phyloP scores from a whole-genome alignment of 1,284 basidiomycete genomes.

The Bondarzewia mesenterica region DNA sequence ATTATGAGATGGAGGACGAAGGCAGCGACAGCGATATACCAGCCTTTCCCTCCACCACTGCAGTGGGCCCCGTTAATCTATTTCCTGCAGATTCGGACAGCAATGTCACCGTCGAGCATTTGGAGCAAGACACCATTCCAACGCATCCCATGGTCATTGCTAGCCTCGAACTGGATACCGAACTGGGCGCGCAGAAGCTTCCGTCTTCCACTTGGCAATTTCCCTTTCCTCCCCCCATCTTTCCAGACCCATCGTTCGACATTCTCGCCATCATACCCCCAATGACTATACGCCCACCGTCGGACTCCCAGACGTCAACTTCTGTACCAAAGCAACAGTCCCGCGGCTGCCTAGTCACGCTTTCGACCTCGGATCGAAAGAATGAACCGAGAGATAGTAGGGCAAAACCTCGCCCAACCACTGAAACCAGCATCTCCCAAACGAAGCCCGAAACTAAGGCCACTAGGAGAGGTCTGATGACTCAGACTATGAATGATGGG shows the following conservation, averaged over 20 bases:
- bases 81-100: no score
- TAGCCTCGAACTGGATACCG: neutral
- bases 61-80: no score
- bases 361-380: neutral
- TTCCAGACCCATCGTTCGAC: neutral
- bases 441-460: neutral
- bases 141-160: neutral
- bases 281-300: neutral
- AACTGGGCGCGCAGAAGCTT: neutral
- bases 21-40: no score
- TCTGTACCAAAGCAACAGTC: neutral
- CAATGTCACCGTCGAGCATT: neutral
- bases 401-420: neutral
- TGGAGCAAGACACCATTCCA: neutral
- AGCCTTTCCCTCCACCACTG: no score
- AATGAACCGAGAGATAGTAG: neutral
- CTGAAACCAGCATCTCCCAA: neutral
- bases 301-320: neutral
- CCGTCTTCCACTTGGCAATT: neutral
- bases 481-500: neutral
- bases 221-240: neutral
- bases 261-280: neutral
- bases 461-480: neutral
- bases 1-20: neutral
- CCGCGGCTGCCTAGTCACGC: no score